A percentile compares a stretch with the other conserved stretches of the same genome.
Evolutionary conservation across 352 stramenopile species (phyloP).

Genomic region (Globisporangium takayamanum): DNA sequence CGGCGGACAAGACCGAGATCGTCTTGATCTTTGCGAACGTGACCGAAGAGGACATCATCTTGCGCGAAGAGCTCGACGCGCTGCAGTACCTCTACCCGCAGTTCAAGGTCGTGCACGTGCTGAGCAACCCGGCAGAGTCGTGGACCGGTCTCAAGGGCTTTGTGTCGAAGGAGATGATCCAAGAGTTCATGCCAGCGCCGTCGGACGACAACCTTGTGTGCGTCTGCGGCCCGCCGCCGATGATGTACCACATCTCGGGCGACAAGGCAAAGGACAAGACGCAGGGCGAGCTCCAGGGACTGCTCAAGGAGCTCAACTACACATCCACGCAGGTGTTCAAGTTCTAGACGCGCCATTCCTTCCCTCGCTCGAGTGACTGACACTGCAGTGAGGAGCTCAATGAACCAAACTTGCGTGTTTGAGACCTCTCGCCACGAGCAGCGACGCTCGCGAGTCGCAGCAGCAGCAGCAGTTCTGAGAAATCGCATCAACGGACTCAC

Average conservation of each 20-base stretch:
- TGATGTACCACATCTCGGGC: conserved; percentile 88
- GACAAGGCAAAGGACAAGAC: conserved; percentile 82
- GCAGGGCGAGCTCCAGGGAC: conserved; percentile 78
- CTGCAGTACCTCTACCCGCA: conserved; percentile 79
- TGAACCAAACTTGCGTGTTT: not conserved
- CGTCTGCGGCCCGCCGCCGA: conserved; percentile 84
- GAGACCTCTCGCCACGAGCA: not conserved
- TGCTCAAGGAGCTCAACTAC: conserved; percentile 84
- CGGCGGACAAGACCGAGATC: conserved; percentile 79
- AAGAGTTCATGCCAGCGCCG: conserved; percentile 72
- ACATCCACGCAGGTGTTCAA: conserved; percentile 79
- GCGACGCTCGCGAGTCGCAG: too few species aligned
- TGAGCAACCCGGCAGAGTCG: conserved; percentile 56
- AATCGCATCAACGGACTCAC: conserved; percentile 8
- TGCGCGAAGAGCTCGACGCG: conserved; percentile 82
- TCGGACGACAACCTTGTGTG: conserved; percentile 80
- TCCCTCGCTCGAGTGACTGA: not conserved
- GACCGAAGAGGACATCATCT: conserved; percentile 85
- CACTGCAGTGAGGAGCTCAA: not conserved
- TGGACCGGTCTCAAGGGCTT: conserved; percentile 72
- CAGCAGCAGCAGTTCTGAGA: conserved; percentile 1
- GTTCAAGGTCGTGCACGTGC: conserved; percentile 66
- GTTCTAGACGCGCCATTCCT: conserved; percentile 37
- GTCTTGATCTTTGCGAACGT: conserved; percentile 83
- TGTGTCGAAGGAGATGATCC: conserved; percentile 80